Evolutionary conservation across 768 basidiomycete species (phyloP).

Genomic region (Kwoniella europaea): DNA sequence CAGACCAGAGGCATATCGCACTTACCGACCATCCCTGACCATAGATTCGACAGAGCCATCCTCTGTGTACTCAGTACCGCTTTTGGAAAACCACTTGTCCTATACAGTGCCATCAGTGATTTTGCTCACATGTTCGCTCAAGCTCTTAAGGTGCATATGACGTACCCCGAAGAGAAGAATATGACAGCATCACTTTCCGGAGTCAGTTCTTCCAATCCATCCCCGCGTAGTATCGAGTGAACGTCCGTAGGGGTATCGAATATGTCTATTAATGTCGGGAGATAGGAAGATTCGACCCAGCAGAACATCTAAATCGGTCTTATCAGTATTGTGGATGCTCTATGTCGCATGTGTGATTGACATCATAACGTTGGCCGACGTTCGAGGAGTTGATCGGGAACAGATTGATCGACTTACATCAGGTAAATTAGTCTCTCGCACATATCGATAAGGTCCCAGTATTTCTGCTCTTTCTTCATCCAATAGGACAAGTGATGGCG

Average conservation of each 20-base stretch:
- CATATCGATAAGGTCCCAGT: constrained; percentile 20
- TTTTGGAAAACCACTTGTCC: constrained; percentile 49
- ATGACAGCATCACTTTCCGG: constrained; percentile 51
- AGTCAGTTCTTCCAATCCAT: constrained; percentile 26
- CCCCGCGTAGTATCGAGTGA: background rate
- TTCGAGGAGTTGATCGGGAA: background rate
- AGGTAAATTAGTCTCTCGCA: constrained; percentile 26
- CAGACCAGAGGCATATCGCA: too few species aligned
- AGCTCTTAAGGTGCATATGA: background rate
- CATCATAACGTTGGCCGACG: too few species aligned
- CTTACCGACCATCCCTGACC: constrained; percentile 51
- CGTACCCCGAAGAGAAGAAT: constrained; percentile 53
- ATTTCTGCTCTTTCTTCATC: constrained; percentile 39
- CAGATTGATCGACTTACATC: constrained; percentile 17
- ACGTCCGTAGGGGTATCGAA: constrained; percentile 18
- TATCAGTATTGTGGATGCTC: too few species aligned
- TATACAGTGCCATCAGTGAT: constrained; percentile 5
- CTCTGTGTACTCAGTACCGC: constrained; percentile 52
- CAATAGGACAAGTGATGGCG: constrained; percentile 40
- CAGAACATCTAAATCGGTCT: constrained; percentile 21
- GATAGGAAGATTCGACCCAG: constrained; percentile 17
- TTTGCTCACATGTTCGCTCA: background rate
- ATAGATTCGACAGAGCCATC: constrained; percentile 51
- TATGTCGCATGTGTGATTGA: too few species aligned
- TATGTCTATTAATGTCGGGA: constrained; percentile 4